phyloP scores from a whole-genome alignment of 768 basidiomycete species.

The Multifurca ochricompacta region DNA sequence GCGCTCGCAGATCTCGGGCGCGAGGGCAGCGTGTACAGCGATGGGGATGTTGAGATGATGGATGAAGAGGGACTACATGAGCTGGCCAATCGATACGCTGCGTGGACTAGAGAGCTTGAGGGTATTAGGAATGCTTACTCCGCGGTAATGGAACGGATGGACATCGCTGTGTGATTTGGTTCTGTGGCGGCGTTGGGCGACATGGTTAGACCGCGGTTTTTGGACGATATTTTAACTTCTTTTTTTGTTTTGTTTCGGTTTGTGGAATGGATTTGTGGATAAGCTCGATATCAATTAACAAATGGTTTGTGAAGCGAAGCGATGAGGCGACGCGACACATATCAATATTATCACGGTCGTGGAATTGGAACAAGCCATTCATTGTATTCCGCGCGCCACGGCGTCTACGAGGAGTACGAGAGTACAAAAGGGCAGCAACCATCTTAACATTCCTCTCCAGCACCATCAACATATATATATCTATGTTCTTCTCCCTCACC shows the following conservation, averaged over 20 bases:
- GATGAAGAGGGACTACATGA: slow-evolving; percentile 39
- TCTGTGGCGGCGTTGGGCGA: not conserved
- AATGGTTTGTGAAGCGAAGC: no score
- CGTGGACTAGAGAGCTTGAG: slow-evolving; percentile 46
- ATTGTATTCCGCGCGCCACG: not conserved
- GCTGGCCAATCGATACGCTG: slow-evolving; percentile 38
- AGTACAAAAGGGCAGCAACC: no score
- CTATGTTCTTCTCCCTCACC: slow-evolving; percentile 10
- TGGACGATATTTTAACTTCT: slow-evolving; percentile 9
- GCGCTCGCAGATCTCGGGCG: slow-evolving; percentile 37
- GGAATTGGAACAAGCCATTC: not conserved
- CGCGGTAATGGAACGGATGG: slow-evolving; percentile 23
- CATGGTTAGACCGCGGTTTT: not conserved
- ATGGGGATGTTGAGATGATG: slow-evolving; percentile 42
- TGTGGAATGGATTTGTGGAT: no score
- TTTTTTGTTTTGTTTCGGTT: not conserved
- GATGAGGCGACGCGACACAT: not conserved
- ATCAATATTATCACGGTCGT: not conserved
- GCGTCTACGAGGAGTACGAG: no score
- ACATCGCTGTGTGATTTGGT: slow-evolving; percentile 3
- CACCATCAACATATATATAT: not conserved
- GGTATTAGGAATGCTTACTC: slow-evolving; percentile 37
- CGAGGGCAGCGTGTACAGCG: slow-evolving; percentile 36
- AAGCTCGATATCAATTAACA: no score
- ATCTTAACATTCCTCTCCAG: no score